Percentiles rank a stretch among this genome's conserved stretches.
Evolutionary conservation across 768 basidiomycete genomes (phyloP).

Genomic region (Suillus subalutaceus): DNA sequence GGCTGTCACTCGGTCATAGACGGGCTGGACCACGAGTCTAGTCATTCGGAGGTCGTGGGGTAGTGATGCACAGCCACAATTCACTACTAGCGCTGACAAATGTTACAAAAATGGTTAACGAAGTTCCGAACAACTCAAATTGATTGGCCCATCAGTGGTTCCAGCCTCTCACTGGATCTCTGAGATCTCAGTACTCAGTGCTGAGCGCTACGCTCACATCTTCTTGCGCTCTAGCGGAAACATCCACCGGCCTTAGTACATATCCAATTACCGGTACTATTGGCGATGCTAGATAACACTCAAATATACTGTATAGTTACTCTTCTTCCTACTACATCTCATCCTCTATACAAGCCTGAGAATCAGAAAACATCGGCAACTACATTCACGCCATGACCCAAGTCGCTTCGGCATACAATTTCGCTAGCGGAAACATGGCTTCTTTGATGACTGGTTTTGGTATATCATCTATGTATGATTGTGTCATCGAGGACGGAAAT

Average conservation of each 20-base stretch:
- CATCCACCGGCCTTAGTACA: background rate
- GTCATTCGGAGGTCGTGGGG: too few relatives aligned
- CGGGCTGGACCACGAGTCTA: too few relatives aligned
- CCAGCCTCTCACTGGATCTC: too few relatives aligned
- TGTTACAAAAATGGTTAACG: too few relatives aligned
- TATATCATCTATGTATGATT: constrained; percentile 1
- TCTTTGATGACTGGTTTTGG: background rate
- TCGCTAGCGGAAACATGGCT: background rate
- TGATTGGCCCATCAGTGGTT: too few relatives aligned
- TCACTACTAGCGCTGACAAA: too few relatives aligned
- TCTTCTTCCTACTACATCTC: background rate
- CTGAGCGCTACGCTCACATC: too few relatives aligned
- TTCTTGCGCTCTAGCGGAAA: background rate
- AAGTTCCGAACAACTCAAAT: too few relatives aligned
- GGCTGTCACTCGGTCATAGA: too few relatives aligned
- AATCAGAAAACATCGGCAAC: background rate
- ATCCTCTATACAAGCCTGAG: too few relatives aligned
- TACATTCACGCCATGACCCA: background rate
- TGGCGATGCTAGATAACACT: background rate
- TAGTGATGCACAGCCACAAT: too few relatives aligned
- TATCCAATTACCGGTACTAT: background rate
- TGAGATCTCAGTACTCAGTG: too few relatives aligned
- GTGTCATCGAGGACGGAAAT: background rate
- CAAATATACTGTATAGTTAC: background rate
- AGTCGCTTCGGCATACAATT: background rate